Evolutionary conservation across 495 filamentous ascomycete species (phyloP).

Genomic region (Talaromyces adpressus): DNA sequence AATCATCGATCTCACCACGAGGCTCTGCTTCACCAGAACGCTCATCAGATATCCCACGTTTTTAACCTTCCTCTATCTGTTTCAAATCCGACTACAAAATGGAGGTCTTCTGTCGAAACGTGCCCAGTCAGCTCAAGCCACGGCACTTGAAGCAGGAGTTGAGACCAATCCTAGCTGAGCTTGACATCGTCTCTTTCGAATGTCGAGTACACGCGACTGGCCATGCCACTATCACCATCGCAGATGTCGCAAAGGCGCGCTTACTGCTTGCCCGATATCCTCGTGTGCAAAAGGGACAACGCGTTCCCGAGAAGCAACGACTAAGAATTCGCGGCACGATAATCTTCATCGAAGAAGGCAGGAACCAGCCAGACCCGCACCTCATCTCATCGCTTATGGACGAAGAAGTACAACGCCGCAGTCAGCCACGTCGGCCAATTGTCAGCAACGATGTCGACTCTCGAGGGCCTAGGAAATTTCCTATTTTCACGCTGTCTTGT

Average conservation of each 20-base stretch:
- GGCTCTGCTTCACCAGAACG: background rate
- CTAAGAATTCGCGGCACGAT: slow-evolving; percentile 1
- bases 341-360: slow-evolving; percentile 9
- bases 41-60: background rate
- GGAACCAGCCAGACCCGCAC: slow-evolving; percentile 4
- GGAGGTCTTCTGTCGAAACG: slow-evolving; percentile 30
- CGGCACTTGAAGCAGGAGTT: slow-evolving; percentile 24
- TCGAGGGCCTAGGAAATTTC: slow-evolving; percentile 3
- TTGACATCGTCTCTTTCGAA: slow-evolving; percentile 20
- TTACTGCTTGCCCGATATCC: slow-evolving; percentile 25
- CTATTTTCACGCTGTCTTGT: slow-evolving; percentile 2
- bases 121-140: slow-evolving; percentile 24
- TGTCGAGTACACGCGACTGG: slow-evolving; percentile 21
- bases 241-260: slow-evolving; percentile 16
- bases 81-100: slow-evolving; percentile 14
- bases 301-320: background rate
- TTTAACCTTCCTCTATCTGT: background rate
- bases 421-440: slow-evolving; percentile 2
- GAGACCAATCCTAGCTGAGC: slow-evolving; percentile 16
- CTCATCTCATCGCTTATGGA: slow-evolving; percentile 1
- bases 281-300: slow-evolving; percentile 3
- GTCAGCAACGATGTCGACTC: background rate
- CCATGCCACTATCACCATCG: slow-evolving; percentile 26
- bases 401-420: slow-evolving; percentile 7
- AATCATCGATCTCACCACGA: background rate